phyloP scores from a whole-genome alignment of 192 early-diverging fungal species.

The Gigaspora rosea region DNA sequence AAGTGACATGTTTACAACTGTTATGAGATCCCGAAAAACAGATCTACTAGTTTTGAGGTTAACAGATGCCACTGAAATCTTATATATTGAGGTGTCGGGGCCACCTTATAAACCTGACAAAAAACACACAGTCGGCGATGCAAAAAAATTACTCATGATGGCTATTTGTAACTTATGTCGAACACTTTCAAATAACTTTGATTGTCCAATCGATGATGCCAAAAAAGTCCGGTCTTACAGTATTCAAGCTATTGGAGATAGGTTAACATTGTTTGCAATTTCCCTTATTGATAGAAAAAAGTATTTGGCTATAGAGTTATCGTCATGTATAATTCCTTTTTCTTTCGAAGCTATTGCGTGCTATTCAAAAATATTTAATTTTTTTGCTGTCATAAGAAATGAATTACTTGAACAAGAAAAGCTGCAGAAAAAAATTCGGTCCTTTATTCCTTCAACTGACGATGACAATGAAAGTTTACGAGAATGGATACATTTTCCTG shows the following conservation, averaged over 20 bases:
- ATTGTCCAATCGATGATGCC: slow-evolving; percentile 1
- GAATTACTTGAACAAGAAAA: slow-evolving; percentile 13
- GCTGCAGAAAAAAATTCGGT: slow-evolving; percentile 7
- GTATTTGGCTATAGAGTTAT: not conserved
- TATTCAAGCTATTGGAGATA: slow-evolving; percentile 16
- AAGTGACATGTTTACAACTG: not conserved
- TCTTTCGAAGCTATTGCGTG: slow-evolving; percentile 6
- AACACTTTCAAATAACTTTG: slow-evolving; percentile 3
- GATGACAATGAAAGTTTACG: not conserved
- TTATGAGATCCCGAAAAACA: not conserved
- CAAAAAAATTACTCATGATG: slow-evolving; percentile 32
- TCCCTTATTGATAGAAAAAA: slow-evolving; percentile 2
- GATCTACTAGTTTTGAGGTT: slow-evolving; percentile 12
- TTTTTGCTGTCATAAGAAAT: slow-evolving; percentile 12
- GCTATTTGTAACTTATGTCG: slow-evolving; percentile 14
- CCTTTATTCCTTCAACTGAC: not conserved
- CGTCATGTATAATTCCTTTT: slow-evolving; percentile 29
- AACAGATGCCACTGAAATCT: not conserved
- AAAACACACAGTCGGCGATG: slow-evolving; percentile 10
- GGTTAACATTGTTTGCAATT: slow-evolving; percentile 13
- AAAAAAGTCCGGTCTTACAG: slow-evolving; percentile 4
- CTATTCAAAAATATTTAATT: slow-evolving; percentile 27
- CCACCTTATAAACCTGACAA: slow-evolving; percentile 2
- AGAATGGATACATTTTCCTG: not conserved
- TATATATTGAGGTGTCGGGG: not conserved